Evolutionary conservation across 2,329 filamentous ascomycete genomes (phyloP).

Genomic region (Colletotrichum lindemuthianum): DNA sequence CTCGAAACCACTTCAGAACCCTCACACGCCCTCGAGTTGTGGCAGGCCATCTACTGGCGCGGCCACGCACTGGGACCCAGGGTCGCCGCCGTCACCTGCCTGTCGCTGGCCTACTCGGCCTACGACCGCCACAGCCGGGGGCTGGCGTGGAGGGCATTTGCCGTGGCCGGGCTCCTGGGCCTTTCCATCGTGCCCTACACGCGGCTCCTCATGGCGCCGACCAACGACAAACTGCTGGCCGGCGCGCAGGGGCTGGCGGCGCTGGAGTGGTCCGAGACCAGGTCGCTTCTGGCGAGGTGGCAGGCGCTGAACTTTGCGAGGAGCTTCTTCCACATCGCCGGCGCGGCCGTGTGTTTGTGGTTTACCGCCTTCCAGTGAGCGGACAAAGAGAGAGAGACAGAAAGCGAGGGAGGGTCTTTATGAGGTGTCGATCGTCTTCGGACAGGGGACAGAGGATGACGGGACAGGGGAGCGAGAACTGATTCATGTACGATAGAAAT

Average conservation of each 20-base stretch:
- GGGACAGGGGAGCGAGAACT: neutral
- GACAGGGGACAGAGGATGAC: conserved; percentile 13
- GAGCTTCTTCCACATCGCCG: conserved; percentile 26
- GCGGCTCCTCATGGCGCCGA: conserved; percentile 47
- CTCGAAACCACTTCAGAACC: conserved; percentile 41
- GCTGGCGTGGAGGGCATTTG: conserved; percentile 47
- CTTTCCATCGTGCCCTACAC: conserved; percentile 54
- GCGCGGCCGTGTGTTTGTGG: conserved; percentile 31
- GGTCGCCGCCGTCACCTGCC: conserved; percentile 44
- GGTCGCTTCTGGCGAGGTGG: conserved; percentile 33
- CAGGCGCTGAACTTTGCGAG: conserved; percentile 31
- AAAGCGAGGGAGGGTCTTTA: too few relatives aligned
- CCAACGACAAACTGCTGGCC: conserved; percentile 46
- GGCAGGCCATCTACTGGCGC: conserved; percentile 50
- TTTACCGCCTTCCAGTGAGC: conserved; percentile 15
- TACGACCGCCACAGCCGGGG: conserved; percentile 44
- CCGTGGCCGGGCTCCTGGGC: conserved; percentile 45
- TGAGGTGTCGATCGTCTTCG: conserved; percentile 10
- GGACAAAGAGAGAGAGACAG: neutral
- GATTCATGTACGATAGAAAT: conserved; percentile 25
- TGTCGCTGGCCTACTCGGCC: conserved; percentile 49
- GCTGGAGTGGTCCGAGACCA: conserved; percentile 24
- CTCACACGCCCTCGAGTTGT: conserved; percentile 45
- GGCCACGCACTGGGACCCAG: conserved; percentile 51
- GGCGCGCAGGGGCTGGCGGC: conserved; percentile 32